Base-by-base conservation (phyloP, 2,329 filamentous ascomycete genomes). In the Aspergillus clavatus region DNA sequence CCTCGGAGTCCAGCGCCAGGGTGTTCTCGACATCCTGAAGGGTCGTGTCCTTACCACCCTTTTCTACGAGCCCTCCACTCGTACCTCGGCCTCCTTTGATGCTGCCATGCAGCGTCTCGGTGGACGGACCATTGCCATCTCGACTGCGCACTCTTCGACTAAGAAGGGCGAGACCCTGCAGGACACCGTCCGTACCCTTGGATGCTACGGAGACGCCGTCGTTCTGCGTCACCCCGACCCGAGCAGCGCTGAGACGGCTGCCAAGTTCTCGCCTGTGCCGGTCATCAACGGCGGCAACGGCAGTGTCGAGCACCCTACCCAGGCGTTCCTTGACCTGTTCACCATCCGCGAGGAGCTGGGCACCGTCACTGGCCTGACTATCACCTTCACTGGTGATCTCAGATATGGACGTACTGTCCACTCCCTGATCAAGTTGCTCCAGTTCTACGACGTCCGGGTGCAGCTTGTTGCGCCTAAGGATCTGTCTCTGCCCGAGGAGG, bases 221-320 rank as follows among this genome's bases (percentile, higher is more conserved):
- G 89, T 98, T n/a, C 82, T 98, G 38, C 89, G 93, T 43, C 93
- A 98, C 68, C 91, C 93, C 2, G 81, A 88, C 39, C 87, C 90
- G 64, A 79, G 76, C 53, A 89, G 86, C 50, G 87, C 89, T 21
- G 83, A 89, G 41, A 80, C 86, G 40, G 93, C 91, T 1, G 84
- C 86, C 60, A 91, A 90, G 66, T 95, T 85, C 73, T 89, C 88
- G 35, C 83, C 85, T 12, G 88, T 96, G 0, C 93, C 93, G 1
- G 83, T 98, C 62, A 91, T 98, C 77, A 98, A 98, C 66, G 93
- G 89, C 54, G 93, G 93, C 40, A 98, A 98, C 66, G 93, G 93
- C 53, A 89, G 86, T 71, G 84, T 88, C 59, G 93, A 98, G 74
- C 93, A 98, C 72, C 93, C 93, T 0, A 98, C 93, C 0, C 93